Base-by-base conservation (phyloP, 495 filamentous ascomycete species). In the Symbiotaphrina buchneri region DNA sequence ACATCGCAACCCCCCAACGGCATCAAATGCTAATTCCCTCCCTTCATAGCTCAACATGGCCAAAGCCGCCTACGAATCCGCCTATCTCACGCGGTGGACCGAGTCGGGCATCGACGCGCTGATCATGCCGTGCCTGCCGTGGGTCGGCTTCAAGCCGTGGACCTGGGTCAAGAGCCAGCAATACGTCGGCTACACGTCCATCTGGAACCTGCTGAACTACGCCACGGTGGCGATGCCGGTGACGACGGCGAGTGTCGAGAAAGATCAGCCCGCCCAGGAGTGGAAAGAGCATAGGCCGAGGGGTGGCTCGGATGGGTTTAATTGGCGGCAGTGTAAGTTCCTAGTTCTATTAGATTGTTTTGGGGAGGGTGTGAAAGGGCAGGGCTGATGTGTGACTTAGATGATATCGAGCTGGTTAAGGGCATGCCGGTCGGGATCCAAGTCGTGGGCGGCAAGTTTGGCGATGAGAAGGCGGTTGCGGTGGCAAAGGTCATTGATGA, bases 351-450 rank as follows among this genome's bases (percentile, higher is more conserved):
- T 25, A 25, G 7, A 25, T 7, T 25, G 22, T 25, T 25, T 25
- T 25, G 8, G 13, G 13, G 22, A 7, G 13, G 8, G 8, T 7
- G 7, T 13, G 22, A 25, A 25, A 25, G 13, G 22, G 13, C 22
- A 25, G 13, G 13, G 22, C 22, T 25, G 22, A 25, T 25, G 22
- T 25, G 13, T 13, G 7, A 13, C 13, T 7, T 25, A 25, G 22
- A 56, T 47, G 57, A 63, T 27, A 46, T 59, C 0, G 57, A 58
- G 28, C 47, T 48, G 6, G 61, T 61, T 28, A 41, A 62, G 34
- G 57, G 56, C 4, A 55, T 46, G 1, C 58, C 58, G 0, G 56
- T 61, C 8, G 53, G 48, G 0, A 39, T 65, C n/a, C 59, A 63
- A 41, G 41, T 59, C 33, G 55, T 63, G 15, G 55, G 48, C 0